Percentiles rank a stretch among this genome's conserved stretches.
Conservation (phyloP, 2,329 filamentous ascomycete species). For the Metarhizium guizhouense region DNA sequence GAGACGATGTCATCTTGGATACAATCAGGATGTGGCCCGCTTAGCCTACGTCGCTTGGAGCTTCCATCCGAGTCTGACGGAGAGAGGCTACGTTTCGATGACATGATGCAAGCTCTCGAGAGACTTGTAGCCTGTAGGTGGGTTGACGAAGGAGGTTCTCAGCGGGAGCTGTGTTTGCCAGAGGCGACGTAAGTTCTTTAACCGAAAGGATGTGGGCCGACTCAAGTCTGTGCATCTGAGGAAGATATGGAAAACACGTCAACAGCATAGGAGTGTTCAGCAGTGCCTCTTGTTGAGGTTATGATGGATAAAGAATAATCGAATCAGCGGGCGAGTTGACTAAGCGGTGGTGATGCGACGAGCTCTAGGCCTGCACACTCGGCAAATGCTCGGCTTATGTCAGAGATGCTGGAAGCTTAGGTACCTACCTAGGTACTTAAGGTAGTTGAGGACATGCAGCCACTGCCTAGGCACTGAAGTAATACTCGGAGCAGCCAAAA, state of each 20-base stretch:
- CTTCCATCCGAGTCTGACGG: constrained; percentile 17
- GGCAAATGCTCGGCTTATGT: too few species aligned
- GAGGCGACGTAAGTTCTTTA: neutral
- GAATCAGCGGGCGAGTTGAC: too few species aligned
- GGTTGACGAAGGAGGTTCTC: neutral
- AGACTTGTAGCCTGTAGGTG: neutral
- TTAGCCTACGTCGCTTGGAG: constrained; percentile 20
- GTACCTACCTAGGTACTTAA: too few species aligned
- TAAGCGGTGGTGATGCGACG: too few species aligned
- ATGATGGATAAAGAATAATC: too few species aligned
- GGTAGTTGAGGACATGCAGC: too few species aligned
- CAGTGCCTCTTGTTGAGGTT: too few species aligned
- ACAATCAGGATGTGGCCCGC: neutral
- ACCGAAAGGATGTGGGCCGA: neutral
- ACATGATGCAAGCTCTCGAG: constrained; percentile 13
- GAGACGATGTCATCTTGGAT: neutral
- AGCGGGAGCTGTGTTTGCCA: neutral
- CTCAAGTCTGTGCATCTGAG: neutral
- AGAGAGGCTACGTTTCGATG: constrained; percentile 29
- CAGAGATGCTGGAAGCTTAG: too few species aligned
- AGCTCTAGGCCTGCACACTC: too few species aligned
- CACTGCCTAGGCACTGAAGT: too few species aligned
- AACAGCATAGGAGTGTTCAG: neutral
- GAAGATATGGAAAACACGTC: too few species aligned
- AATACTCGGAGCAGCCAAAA: too few species aligned